Evolutionary conservation across 192 early-diverging fungal genomes (phyloP), one percentile per base, ranked within the genome.

Genomic region (Obelidium mucronatum): DNA sequence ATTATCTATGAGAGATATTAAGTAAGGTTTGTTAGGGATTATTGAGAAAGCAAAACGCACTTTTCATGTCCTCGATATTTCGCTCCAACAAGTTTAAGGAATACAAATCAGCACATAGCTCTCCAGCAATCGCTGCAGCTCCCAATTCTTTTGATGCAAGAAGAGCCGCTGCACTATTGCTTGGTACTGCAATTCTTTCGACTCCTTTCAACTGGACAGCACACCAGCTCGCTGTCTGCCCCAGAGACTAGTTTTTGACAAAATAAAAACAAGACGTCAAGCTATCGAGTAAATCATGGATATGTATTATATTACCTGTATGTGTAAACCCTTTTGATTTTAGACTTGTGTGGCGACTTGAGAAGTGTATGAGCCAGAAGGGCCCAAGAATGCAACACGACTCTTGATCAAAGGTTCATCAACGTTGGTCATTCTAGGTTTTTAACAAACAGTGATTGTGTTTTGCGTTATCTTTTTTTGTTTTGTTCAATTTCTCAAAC

Each of bases 351-450:
- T 78, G 30, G 93, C 90, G 60, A 92, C 94, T 74, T 98, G 93
- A 79, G 97, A 92, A 11, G 96, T 91, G 82, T 93, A 96, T 6
- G 95, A 93, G 42, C 96, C 97, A 3, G 87, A 80, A 0, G 97
- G 95, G 2, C 97, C 97, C 19, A 98, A 88, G 72, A 93, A 98
- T 19, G 93, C 94, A 17, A 98, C 90, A 8, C 91, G 85, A 19
- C 91, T 88, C n/a, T 93, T 87, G n/a, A n/a, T n/a, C n/a, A n/a
- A n/a, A n/a, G n/a, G n/a, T n/a, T n/a, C n/a, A n/a, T n/a, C n/a
- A n/a, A n/a, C n/a, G n/a, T n/a, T n/a, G n/a, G n/a, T n/a, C n/a
- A n/a, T n/a, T n/a, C n/a, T n/a, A n/a, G n/a, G n/a, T n/a, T n/a
- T n/a, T n/a, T n/a, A n/a, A n/a, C n/a, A n/a, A n/a, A n/a, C n/a